phyloP scores from a whole-genome alignment of 257 asterid species.

The Cynanchum wilfordii region DNA sequence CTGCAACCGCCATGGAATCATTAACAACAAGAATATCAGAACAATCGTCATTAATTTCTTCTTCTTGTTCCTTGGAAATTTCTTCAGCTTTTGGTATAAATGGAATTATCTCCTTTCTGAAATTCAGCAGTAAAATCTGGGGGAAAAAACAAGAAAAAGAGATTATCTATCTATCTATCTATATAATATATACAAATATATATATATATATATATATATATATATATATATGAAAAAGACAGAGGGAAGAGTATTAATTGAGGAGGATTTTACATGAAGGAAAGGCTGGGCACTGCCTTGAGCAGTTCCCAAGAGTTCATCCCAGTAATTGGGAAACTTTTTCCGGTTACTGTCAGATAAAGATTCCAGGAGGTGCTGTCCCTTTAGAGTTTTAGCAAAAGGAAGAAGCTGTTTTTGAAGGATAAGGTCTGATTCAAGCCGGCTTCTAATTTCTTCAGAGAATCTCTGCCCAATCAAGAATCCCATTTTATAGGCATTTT shows the following conservation, averaged over 20 bases:
- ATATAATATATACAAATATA: no score
- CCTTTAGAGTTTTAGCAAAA: constrained; percentile 47
- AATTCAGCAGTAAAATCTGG: constrained; percentile 76
- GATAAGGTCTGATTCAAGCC: constrained; percentile 58
- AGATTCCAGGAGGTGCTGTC: constrained; percentile 46
- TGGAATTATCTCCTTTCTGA: constrained; percentile 81
- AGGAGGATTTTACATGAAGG: constrained; percentile 42
- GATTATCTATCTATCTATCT: neutral
- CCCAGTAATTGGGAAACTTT: constrained; percentile 64
- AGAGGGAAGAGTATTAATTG: no score
- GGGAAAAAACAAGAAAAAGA: neutral
- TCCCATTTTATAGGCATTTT: constrained; percentile 48
- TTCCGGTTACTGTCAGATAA: constrained; percentile 37
- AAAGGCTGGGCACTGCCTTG: constrained; percentile 62
- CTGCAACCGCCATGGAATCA: constrained; percentile 74
- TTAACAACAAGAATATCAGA: constrained; percentile 68
- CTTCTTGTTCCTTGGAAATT: constrained; percentile 5
- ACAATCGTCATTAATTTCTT: constrained; percentile 53
- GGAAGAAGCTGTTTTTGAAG: constrained; percentile 73
- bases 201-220: no score
- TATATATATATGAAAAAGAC: neutral
- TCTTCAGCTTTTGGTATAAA: constrained; percentile 35
- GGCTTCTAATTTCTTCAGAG: constrained; percentile 46
- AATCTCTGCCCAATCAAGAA: constrained; percentile 60
- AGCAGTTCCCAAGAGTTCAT: constrained; percentile 77